These are phyloP conservation scores for Imleria badia DNA, from an alignment of 768 basidiomycete genomes.

Conservation along the genomic window DNA sequence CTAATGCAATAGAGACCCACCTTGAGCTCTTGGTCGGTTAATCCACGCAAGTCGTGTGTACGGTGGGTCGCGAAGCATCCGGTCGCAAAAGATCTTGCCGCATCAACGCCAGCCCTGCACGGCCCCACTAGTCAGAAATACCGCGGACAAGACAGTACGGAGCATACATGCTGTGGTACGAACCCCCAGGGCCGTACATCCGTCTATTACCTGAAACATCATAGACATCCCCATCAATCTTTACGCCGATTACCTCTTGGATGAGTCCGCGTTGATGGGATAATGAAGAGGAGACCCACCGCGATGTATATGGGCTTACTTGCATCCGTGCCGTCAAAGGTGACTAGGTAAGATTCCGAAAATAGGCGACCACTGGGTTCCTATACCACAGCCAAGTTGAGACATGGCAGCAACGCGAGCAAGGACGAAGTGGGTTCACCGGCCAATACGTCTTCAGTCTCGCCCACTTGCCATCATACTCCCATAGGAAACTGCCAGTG, in stretches of 20 bases:
- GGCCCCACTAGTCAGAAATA: slow-evolving; percentile 23
- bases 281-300: slow-evolving; percentile 42
- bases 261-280: slow-evolving; percentile 3
- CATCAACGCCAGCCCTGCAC: slow-evolving; percentile 77
- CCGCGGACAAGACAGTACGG: slow-evolving; percentile 13
- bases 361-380: slow-evolving; percentile 67
- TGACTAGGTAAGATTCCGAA: slow-evolving; percentile 65
- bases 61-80: slow-evolving; percentile 91
- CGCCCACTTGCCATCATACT: slow-evolving; percentile 65
- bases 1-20: slow-evolving; percentile 43
- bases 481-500: slow-evolving; percentile 87
- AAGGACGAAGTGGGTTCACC: slow-evolving; percentile 36
- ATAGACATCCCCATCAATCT: slow-evolving; percentile 93
- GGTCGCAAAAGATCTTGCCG: slow-evolving; percentile 89
- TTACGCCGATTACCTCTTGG: slow-evolving; percentile 13
- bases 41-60: slow-evolving; percentile 87
- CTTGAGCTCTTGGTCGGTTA: slow-evolving; percentile 66
- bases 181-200: slow-evolving; percentile 85
- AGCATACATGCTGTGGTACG: slow-evolving; percentile 68
- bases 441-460: slow-evolving; percentile 64
- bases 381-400: slow-evolving; percentile 3
- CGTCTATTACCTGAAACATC: slow-evolving; percentile 80
- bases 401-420: not conserved
- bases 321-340: slow-evolving; percentile 68
- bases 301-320: slow-evolving; percentile 81